phyloP scores from a whole-genome alignment of 768 basidiomycete species.

The Pisolithus albus region DNA sequence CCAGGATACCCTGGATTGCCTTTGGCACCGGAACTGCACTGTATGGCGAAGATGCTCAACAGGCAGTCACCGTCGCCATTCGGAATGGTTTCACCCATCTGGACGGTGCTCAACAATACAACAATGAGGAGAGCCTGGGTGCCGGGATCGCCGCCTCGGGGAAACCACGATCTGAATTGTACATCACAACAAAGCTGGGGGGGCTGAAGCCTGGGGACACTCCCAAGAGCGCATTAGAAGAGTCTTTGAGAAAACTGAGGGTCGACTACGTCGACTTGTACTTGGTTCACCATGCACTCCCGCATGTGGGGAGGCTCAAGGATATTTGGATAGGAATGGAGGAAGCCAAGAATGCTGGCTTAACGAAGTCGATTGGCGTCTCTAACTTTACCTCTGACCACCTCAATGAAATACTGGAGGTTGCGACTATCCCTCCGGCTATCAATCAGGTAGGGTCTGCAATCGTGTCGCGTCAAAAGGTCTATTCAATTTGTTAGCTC shows the following conservation, averaged over 20 bases:
- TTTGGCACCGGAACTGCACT: slow-evolving; percentile 60
- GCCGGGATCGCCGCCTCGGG: slow-evolving; percentile 44
- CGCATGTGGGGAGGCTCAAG: slow-evolving; percentile 37
- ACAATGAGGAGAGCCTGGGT: slow-evolving; percentile 49
- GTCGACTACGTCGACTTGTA: slow-evolving; percentile 57
- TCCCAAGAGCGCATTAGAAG: slow-evolving; percentile 42
- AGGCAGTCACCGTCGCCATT: slow-evolving; percentile 40
- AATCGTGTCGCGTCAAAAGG: neutral
- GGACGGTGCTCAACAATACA: slow-evolving; percentile 57
- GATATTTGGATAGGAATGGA: slow-evolving; percentile 60
- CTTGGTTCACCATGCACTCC: slow-evolving; percentile 46
- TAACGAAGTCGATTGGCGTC: slow-evolving; percentile 42
- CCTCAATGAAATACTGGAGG: slow-evolving; percentile 38
- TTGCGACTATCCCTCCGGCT: slow-evolving; percentile 39
- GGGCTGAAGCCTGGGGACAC: slow-evolving; percentile 32
- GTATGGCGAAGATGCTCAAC: slow-evolving; percentile 36
- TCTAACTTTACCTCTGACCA: slow-evolving; percentile 45
- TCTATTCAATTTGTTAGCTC: slow-evolving; percentile 25
- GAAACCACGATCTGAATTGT: slow-evolving; percentile 48
- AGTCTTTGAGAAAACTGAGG: slow-evolving; percentile 49
- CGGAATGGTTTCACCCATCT: slow-evolving; percentile 53
- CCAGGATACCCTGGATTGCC: slow-evolving; percentile 46
- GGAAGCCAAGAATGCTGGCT: slow-evolving; percentile 38
- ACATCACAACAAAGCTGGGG: slow-evolving; percentile 53
- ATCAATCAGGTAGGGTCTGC: slow-evolving; percentile 43